Percentiles rank a stretch among this genome's conserved stretches.
Conservation (phyloP, 352 stramenopile species). For the Phytophthora lateralis region DNA sequence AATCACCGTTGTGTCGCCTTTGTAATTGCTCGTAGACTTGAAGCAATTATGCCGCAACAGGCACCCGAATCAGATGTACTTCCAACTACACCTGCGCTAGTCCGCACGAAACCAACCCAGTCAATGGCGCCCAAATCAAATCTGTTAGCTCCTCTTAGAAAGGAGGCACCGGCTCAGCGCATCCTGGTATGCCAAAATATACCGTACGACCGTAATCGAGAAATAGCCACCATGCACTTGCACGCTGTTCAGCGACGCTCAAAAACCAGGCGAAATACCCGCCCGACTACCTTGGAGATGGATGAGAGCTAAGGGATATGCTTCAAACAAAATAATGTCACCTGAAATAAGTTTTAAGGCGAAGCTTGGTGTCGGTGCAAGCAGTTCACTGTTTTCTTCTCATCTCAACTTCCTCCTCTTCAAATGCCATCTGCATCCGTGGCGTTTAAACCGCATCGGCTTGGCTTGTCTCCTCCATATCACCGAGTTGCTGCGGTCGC, state of each 20-base stretch:
- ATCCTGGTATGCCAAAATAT: conserved; percentile 23
- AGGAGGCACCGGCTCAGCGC: conserved; percentile 15
- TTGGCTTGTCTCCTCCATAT: conserved; percentile 22
- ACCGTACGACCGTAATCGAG: conserved; percentile 61
- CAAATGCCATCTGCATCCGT: neutral
- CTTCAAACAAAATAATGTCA: neutral
- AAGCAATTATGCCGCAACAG: conserved; percentile 17
- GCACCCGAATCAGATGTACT: conserved; percentile 1
- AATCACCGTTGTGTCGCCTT: neutral
- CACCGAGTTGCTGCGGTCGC: conserved; percentile 14
- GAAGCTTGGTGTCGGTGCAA: neutral
- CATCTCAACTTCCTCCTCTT: neutral
- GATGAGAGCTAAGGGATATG: conserved; percentile 28
- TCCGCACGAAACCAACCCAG: conserved; percentile 7
- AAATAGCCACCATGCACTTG: conserved; percentile 65
- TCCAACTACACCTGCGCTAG: neutral
- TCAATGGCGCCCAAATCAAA: conserved; percentile 18
- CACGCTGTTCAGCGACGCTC: conserved; percentile 61
- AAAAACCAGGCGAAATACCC: conserved; percentile 38
- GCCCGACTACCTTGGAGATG: conserved; percentile 37
- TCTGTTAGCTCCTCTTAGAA: conserved; percentile 21
- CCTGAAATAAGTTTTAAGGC: neutral
- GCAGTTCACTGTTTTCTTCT: neutral
- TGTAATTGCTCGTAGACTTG: conserved; percentile 12
- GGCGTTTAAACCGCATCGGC: conserved; percentile 21